A percentile compares a stretch with the other conserved stretches of the same genome.
phyloP scores from a whole-genome alignment of 2,329 filamentous ascomycete genomes.

The Ophiocordyceps robertsii region DNA sequence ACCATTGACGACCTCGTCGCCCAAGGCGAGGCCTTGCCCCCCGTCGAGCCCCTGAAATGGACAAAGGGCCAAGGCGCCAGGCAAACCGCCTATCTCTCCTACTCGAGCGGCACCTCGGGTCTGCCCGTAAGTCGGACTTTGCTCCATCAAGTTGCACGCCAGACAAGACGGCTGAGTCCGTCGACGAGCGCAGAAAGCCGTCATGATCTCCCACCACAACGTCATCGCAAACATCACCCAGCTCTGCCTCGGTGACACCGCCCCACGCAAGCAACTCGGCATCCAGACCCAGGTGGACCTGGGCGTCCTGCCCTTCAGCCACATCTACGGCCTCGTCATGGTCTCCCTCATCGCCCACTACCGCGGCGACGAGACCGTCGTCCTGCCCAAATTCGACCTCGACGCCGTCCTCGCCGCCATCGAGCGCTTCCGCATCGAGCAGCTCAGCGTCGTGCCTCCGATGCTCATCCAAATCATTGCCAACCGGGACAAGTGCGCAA shows the following conservation, averaged over 20 bases:
- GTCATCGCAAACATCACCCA: constrained; percentile 67
- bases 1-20: constrained; percentile 53
- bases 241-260: constrained; percentile 30
- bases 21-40: constrained; percentile 40
- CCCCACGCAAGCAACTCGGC: constrained; percentile 20
- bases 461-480: constrained; percentile 65
- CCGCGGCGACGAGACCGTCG: constrained; percentile 58
- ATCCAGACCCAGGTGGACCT: constrained; percentile 35
- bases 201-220: constrained; percentile 70
- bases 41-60: constrained; percentile 45
- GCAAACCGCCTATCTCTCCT: constrained; percentile 64
- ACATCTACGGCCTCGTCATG: constrained; percentile 68
- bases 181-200: constrained; percentile 48
- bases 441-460: constrained; percentile 60
- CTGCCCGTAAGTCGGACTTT: constrained; percentile 30
- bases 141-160: too few species aligned
- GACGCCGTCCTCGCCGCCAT: constrained; percentile 49
- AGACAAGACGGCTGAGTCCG: too few species aligned
- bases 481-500: constrained; percentile 40
- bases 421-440: constrained; percentile 53
- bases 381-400: constrained; percentile 67
- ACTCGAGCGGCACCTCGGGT: constrained; percentile 68
- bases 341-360: constrained; percentile 53
- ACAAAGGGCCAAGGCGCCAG: constrained; percentile 49
- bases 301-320: constrained; percentile 65